phyloP scores from a whole-genome alignment of 2,329 filamentous ascomycete genomes.

The Madurella mycetomatis region DNA sequence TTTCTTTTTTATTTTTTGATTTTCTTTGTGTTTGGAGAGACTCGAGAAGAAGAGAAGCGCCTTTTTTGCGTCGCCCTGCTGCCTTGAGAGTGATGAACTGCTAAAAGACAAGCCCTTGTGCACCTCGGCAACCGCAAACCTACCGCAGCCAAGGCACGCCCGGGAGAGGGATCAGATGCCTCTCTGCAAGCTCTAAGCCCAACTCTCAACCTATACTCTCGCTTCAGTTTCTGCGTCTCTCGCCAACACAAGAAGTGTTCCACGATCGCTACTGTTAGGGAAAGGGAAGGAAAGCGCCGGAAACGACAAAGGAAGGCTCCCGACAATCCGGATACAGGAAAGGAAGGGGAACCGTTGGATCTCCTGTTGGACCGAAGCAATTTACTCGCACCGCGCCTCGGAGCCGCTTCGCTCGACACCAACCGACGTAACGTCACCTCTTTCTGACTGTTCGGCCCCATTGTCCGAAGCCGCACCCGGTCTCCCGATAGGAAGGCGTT shows the following conservation, averaged over 20 bases:
- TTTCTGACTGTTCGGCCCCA: background rate
- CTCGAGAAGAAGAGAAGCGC: constrained; percentile 19
- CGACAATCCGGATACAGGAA: background rate
- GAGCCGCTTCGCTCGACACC: background rate
- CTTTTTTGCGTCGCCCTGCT: constrained; percentile 5
- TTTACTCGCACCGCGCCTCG: constrained; percentile 4
- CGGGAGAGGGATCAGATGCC: constrained; percentile 12
- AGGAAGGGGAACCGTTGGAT: constrained; percentile 1
- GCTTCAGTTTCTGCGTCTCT: constrained; percentile 29
- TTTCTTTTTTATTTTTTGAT: constrained; percentile 45
- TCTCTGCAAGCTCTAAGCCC: constrained; percentile 18
- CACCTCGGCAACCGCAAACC: background rate
- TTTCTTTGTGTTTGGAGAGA: constrained; percentile 34
- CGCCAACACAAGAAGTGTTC: constrained; percentile 16
- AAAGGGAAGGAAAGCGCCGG: constrained; percentile 18
- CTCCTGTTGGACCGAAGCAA: background rate
- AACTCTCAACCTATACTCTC: constrained; percentile 22
- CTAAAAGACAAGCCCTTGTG: constrained; percentile 3
- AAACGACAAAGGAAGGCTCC: constrained; percentile 2
- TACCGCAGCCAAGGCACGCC: background rate
- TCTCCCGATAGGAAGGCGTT: constrained; percentile 4
- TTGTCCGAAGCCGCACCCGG: constrained; percentile 2
- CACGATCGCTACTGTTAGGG: constrained; percentile 38
- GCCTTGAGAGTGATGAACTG: background rate
- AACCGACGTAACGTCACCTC: background rate